Conservation (phyloP, 2,329 filamentous ascomycete genomes). For the Ophiostoma fasciatum region DNA sequence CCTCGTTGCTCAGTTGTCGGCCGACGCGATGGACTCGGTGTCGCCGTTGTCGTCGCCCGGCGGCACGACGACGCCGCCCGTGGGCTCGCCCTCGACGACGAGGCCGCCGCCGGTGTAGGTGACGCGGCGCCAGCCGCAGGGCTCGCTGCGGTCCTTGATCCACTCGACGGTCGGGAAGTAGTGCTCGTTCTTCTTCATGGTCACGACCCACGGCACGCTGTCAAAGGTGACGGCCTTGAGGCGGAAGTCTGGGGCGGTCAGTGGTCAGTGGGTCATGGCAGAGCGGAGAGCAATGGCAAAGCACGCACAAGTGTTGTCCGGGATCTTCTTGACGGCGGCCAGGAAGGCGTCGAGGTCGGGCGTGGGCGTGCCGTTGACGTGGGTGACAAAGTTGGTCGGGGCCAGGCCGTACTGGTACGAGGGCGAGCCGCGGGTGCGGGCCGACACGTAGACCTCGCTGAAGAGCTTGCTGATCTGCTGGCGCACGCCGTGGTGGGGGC, state of each 20-base stretch:
- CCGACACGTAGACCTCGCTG: constrained; percentile 90
- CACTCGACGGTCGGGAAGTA: constrained; percentile 66
- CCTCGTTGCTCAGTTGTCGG: neutral
- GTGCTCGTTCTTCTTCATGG: constrained; percentile 99
- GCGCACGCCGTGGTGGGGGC: constrained; percentile 86
- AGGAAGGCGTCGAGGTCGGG: constrained; percentile 72
- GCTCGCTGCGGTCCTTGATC: constrained; percentile 45
- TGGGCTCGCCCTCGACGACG: constrained; percentile 37
- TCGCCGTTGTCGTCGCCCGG: constrained; percentile 27
- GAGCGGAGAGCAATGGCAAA: neutral
- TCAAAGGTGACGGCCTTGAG: constrained; percentile 97
- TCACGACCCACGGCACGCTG: constrained; percentile 97
- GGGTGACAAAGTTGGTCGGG: constrained; percentile 93
- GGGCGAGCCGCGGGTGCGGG: constrained; percentile 67
- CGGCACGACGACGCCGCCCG: constrained; percentile 28
- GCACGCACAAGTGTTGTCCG: constrained; percentile 74
- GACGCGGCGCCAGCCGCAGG: constrained; percentile 47
- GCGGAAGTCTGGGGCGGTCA: constrained; percentile 66
- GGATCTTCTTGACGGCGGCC: constrained; percentile 68
- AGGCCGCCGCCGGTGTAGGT: constrained; percentile 44
- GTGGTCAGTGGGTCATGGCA: constrained; percentile 1
- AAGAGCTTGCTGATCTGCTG: constrained; percentile 96
- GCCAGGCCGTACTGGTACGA: constrained; percentile 83
- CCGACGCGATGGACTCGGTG: too few relatives aligned
- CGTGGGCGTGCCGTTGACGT: constrained; percentile 80